A percentile compares a stretch with the other conserved stretches of the same genome.
Evolutionary conservation across 176 grass and related monocot species (phyloP).

Genomic region (Melocanna baccifera): DNA sequence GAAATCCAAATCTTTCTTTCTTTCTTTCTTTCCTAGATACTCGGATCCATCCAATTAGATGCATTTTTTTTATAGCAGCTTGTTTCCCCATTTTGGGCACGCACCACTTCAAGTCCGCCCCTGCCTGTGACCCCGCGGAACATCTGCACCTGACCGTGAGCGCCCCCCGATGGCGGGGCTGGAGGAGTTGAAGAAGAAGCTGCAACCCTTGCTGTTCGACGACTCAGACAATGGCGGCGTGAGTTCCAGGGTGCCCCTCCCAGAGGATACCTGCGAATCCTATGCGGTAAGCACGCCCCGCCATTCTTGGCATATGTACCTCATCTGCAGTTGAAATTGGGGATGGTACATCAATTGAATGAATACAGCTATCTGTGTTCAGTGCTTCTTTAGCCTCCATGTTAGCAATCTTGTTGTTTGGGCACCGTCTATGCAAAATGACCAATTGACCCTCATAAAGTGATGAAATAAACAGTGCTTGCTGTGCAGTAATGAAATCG

Average conservation of each 20-base stretch:
- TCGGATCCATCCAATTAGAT: background rate
- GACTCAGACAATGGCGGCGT: slow-evolving; percentile 34
- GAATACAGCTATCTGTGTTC: background rate
- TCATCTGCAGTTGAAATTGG: background rate
- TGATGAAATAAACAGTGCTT: background rate
- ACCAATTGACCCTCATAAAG: background rate
- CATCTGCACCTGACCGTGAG: background rate
- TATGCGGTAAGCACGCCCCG: slow-evolving; percentile 46
- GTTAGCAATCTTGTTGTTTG: background rate
- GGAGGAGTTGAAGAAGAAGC: slow-evolving; percentile 88
- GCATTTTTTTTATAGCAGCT: background rate
- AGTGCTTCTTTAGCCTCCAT: background rate
- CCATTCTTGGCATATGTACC: background rate
- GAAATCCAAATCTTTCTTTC: no score
- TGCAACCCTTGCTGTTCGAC: slow-evolving; percentile 78
- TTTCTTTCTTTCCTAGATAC: background rate
- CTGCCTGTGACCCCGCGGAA: background rate
- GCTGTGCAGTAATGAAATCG: background rate
- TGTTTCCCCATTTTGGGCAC: background rate
- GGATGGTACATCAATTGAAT: background rate
- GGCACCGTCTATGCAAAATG: background rate
- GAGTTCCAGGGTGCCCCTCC: slow-evolving; percentile 33
- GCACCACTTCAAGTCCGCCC: background rate
- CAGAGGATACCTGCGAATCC: slow-evolving; percentile 58
- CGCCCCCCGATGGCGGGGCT: slow-evolving; percentile 60